Evolutionary conservation across 495 filamentous ascomycete genomes (phyloP), one percentile per base, ranked within the genome.

Genomic region (Poronia punctata): DNA sequence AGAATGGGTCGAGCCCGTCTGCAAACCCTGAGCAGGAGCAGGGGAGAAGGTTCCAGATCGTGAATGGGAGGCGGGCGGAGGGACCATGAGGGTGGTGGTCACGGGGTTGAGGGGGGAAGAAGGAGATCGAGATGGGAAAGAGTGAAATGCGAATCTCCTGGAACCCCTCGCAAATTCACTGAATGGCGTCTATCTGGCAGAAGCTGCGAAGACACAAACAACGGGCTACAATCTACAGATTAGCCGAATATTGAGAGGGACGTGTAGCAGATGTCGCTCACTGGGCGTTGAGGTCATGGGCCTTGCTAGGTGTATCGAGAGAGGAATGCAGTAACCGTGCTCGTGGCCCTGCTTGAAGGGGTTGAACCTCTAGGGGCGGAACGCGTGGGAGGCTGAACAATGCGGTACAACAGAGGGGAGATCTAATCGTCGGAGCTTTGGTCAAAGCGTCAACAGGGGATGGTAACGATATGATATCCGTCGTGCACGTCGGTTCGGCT

Each of bases 11-110:
- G 63, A 60, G 51, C 64, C 63, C 52, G 63, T 68, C 56, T 65
- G 57, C 51, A 70, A 56, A 41, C 56, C 54, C 50, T 73, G 73
- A 38, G 68, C 64, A 62, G 68, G 71, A 59, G 62, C 70, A 64
- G 73, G 71, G 52, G 73, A 72, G 53, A 73, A 74, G 48, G 70
- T 70, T 60, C 68, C 72, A 59, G 67, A 49, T 67, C 66, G 48
- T 46, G 55, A 55, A 38, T 58, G 52, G 50, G 55, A 52, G 38
- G 52, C 29, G 46, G 52, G 55, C 54, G 55, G 55, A 50, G 55
- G 55, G 55, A 58, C 55, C 55, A 58, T 58, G 55, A 52, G 52
- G 55, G 55, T 58, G 52, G 49, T 50, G 46, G 49, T 55, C 55
- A 55, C 37, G 40, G 28, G 44, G 34, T 46, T 27, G 35, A 37